These are phyloP conservation scores for Talaromyces sp. DNA, from an alignment of 2,329 filamentous ascomycete species.

Conservation along the genomic window DNA sequence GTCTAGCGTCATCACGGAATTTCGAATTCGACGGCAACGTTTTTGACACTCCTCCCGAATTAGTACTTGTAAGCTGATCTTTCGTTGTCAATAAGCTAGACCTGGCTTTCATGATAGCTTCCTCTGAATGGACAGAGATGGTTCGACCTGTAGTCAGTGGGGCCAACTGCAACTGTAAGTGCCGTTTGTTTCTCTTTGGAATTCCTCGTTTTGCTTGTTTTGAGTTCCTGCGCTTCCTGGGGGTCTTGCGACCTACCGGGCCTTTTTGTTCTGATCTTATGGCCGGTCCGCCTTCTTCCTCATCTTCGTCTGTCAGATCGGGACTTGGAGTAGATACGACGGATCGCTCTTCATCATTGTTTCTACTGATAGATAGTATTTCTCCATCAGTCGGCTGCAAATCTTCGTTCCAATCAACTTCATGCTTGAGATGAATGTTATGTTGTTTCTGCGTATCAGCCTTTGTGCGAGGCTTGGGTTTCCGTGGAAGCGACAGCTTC, in stretches of 20 bases:
- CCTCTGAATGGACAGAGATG: background rate
- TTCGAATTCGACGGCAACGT: background rate
- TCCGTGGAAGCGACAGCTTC: background rate
- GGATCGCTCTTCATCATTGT: constrained; percentile 9
- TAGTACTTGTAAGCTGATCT: background rate
- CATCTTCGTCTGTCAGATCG: background rate
- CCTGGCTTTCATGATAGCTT: background rate
- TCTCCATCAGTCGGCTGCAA: constrained; percentile 30
- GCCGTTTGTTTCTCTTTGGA: background rate
- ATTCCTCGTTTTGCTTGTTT: background rate
- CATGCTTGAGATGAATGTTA: constrained; percentile 13
- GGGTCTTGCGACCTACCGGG: constrained; percentile 2
- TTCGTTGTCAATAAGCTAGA: background rate
- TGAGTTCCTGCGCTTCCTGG: constrained; percentile 15
- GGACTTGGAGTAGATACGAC: constrained; percentile 20
- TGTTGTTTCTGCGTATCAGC: constrained; percentile 21
- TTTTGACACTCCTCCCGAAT: background rate
- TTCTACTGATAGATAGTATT: background rate
- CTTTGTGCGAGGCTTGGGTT: constrained; percentile 6
- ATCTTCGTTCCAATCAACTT: constrained; percentile 37
- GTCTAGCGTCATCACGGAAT: background rate
- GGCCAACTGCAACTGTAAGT: constrained; percentile 12
- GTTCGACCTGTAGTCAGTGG: background rate
- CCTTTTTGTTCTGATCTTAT: constrained; percentile 3
- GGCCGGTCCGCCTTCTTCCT: background rate